A percentile compares a stretch with the other conserved stretches of the same genome.
Conservation (phyloP, 2,329 filamentous ascomycete species). For the Colletotrichum cordylinicola region DNA sequence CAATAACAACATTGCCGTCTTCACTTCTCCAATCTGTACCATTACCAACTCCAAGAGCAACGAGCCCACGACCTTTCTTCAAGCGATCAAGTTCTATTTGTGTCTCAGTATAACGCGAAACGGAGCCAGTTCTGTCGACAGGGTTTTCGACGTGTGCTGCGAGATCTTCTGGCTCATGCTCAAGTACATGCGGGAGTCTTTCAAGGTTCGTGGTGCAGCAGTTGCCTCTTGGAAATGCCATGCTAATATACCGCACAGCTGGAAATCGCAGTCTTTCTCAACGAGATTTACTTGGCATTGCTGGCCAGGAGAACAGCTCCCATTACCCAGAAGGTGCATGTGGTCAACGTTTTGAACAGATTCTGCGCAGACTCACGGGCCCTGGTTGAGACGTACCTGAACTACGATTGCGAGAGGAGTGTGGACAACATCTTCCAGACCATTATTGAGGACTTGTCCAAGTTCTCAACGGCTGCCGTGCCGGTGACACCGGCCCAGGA, state of each 20-base stretch:
- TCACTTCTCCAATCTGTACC: constrained; percentile 88
- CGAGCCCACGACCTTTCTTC: constrained; percentile 87
- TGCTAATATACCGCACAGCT: constrained; percentile 62
- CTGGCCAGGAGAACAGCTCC: constrained; percentile 88
- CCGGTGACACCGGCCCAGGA: constrained; percentile 78
- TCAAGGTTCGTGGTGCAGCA: constrained; percentile 69
- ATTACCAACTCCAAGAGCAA: constrained; percentile 91
- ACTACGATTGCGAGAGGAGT: constrained; percentile 96
- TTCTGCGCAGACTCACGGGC: constrained; percentile 86
- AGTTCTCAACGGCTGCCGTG: constrained; percentile 82
- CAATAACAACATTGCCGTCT: constrained; percentile 91
- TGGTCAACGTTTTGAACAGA: constrained; percentile 84
- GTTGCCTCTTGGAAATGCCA: background rate
- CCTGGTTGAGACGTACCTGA: constrained; percentile 93
- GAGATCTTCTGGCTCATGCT: constrained; percentile 99
- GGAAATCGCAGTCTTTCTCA: constrained; percentile 97
- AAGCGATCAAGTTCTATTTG: constrained; percentile 96
- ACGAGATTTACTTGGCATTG: constrained; percentile 94
- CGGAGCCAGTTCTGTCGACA: constrained; percentile 89
- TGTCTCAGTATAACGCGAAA: constrained; percentile 95
- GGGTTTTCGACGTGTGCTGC: constrained; percentile 92
- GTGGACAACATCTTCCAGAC: constrained; percentile 97
- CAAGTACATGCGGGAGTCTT: constrained; percentile 88
- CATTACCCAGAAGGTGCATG: constrained; percentile 88
- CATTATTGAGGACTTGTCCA: constrained; percentile 91